phyloP scores from a whole-genome alignment of 1,284 basidiomycete genomes.

The Cryptococcus amylolentus region DNA sequence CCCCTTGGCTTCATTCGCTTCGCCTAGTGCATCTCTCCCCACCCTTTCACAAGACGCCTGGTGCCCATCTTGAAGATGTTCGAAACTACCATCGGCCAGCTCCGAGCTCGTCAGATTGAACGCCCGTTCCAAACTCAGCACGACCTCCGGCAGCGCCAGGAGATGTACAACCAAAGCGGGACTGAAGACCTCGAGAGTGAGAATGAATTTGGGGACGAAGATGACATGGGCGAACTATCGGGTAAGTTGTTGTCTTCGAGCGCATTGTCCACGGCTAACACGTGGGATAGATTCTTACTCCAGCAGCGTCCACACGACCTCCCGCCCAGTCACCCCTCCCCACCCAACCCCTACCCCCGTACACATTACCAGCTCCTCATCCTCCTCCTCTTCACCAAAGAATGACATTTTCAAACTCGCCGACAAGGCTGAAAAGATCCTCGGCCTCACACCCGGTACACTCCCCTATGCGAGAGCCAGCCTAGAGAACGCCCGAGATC shows the following conservation, averaged over 20 bases:
- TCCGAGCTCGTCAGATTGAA: constrained; percentile 2
- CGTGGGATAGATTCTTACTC: constrained; percentile 29
- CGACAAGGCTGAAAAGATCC: constrained; percentile 32
- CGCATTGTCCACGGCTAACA: not conserved
- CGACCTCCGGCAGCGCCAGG: not conserved
- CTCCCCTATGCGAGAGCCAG: constrained; percentile 30
- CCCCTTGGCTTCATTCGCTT: not conserved
- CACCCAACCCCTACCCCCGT: constrained; percentile 6
- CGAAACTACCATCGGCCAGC: constrained; percentile 9
- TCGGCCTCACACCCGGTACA: constrained; percentile 35
- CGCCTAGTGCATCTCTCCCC: not conserved
- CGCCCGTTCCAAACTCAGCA: not conserved
- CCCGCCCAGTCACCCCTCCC: constrained; percentile 31
- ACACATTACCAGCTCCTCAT: constrained; percentile 2
- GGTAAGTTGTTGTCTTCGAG: constrained; percentile 22
- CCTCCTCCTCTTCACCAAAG: not conserved
- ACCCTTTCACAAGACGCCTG: not conserved
- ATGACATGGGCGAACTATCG: constrained; percentile 38
- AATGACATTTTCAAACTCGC: constrained; percentile 23
- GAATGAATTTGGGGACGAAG: constrained; percentile 54
- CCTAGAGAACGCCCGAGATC: constrained; percentile 35
- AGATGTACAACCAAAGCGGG: not conserved
- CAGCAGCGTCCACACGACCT: constrained; percentile 25
- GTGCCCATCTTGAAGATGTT: not conserved
- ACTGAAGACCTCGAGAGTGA: constrained; percentile 49